Conservation (phyloP, 2,329 filamentous ascomycete genomes). For the Calonectria pseudoreteaudii region DNA sequence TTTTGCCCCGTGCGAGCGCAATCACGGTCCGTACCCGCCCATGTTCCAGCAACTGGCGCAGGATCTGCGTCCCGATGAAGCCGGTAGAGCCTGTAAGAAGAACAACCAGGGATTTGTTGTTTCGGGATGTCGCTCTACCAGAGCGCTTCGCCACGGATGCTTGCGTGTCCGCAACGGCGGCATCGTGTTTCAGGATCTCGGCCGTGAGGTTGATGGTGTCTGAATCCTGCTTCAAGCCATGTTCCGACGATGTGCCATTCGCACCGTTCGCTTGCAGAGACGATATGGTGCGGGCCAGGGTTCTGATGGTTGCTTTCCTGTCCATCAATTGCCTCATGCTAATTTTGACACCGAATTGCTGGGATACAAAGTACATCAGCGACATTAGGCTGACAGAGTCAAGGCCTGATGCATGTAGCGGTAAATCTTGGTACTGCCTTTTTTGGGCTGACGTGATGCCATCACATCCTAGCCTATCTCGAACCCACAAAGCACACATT, state of each 20-base stretch:
- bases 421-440: not conserved
- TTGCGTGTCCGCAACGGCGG: not conserved
- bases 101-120: not conserved
- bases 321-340: not conserved
- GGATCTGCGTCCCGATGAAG: constrained; percentile 6
- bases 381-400: not conserved
- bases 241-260: not conserved
- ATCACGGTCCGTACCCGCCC: not conserved
- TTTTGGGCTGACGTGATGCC: not conserved
- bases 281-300: not conserved
- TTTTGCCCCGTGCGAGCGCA: not conserved
- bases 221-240: not conserved
- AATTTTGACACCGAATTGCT: not conserved
- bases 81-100: not conserved
- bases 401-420: not conserved
- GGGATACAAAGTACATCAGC: not conserved
- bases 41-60: not conserved
- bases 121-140: no score
- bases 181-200: not conserved
- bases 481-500: not conserved
- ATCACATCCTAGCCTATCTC: not conserved
- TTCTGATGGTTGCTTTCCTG: not conserved
- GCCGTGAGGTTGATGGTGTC: not conserved
- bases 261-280: not conserved
- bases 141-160: no score